phyloP scores from a whole-genome alignment of 208 protist species.

The Naegleria fowleri region DNA sequence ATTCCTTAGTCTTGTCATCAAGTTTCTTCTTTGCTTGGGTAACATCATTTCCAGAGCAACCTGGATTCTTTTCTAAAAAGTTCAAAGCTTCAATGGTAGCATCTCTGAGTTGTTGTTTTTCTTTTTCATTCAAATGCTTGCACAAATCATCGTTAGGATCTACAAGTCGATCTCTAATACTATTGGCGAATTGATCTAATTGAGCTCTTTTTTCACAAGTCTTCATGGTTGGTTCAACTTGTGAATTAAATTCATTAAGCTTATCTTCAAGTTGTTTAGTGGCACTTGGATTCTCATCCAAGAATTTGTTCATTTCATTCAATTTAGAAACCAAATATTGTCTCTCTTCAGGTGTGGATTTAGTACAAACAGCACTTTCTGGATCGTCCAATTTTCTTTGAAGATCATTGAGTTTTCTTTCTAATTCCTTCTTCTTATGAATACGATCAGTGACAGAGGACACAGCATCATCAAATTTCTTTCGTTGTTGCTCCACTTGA shows the following conservation, averaged over 20 bases:
- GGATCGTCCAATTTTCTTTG: neutral
- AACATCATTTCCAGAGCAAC: neutral
- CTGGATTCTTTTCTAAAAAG: constrained; percentile 6
- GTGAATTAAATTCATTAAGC: neutral
- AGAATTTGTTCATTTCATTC: neutral
- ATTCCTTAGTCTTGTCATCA: neutral
- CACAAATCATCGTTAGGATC: neutral
- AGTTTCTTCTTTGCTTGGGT: neutral
- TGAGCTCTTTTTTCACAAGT: neutral
- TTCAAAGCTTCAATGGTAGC: neutral
- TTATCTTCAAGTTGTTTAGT: neutral
- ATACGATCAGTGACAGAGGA: neutral
- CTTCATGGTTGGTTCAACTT: neutral
- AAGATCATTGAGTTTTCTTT: neutral
- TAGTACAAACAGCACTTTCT: neutral
- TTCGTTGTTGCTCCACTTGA: neutral
- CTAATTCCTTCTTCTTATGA: neutral
- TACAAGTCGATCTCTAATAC: neutral
- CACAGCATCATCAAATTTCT: neutral
- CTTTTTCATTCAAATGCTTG: neutral
- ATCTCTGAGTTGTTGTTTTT: neutral
- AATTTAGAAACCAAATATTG: neutral
- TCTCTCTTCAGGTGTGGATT: neutral
- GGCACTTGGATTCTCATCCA: neutral
- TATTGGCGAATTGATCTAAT: neutral